phyloP scores from a whole-genome alignment of 805 yeast genomes.

The Myxozyma neotropica region DNA sequence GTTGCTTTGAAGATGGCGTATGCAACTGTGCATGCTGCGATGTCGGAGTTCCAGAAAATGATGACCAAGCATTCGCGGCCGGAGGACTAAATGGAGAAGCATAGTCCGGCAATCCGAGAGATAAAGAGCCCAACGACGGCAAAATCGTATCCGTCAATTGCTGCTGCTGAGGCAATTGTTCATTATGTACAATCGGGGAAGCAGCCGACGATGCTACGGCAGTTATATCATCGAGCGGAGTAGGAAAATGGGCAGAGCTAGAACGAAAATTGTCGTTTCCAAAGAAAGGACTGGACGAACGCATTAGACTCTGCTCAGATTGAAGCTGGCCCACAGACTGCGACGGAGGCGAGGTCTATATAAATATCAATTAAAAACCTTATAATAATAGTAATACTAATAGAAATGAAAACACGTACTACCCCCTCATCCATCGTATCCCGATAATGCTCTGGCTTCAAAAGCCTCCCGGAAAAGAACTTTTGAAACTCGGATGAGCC shows the following conservation, averaged over 20 bases:
- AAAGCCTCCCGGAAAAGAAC: conserved; percentile 10
- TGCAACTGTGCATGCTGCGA: conserved; percentile 16
- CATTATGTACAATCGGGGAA: neutral
- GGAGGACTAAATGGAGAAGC: conserved; percentile 17
- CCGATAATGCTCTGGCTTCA: conserved; percentile 10
- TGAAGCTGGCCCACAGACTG: neutral
- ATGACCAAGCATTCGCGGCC: conserved; percentile 11
- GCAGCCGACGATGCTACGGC: neutral
- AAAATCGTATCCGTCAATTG: conserved; percentile 8
- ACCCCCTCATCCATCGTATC: neutral
- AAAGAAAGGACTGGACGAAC: conserved; percentile 19
- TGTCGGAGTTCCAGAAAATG: conserved; percentile 23
- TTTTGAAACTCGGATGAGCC: conserved; percentile 18
- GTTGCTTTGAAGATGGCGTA: conserved; percentile 7
- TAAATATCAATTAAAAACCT: neutral
- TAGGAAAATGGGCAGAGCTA: conserved; percentile 8
- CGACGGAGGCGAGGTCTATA: neutral
- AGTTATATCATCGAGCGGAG: neutral
- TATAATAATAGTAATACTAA: neutral
- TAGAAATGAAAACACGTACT: neutral
- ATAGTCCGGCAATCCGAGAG: conserved; percentile 6
- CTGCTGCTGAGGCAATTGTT: neutral
- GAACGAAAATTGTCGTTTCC: neutral
- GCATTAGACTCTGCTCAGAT: neutral
- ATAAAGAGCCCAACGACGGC: conserved; percentile 7